phyloP scores from a whole-genome alignment of 192 early-diverging fungal species.

The Thamnidium elegans region DNA sequence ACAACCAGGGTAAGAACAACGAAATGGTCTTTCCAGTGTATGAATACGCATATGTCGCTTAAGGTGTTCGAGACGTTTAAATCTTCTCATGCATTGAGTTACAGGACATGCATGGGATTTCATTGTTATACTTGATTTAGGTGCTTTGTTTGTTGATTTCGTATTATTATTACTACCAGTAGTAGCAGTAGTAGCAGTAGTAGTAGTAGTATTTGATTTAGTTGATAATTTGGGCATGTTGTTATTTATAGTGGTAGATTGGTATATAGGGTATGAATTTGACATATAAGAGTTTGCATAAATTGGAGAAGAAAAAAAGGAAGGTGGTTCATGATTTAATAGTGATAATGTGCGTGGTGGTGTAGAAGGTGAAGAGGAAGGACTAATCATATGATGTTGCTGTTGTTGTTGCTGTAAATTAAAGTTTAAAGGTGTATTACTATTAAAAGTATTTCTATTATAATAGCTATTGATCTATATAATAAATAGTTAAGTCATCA shows the following conservation, averaged over 20 bases:
- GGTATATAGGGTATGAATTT: neutral
- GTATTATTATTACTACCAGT: neutral
- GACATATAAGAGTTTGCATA: neutral
- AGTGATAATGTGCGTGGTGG: neutral
- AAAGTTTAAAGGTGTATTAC: too few species aligned
- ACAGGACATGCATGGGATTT: slow-evolving; percentile 30
- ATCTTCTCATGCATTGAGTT: slow-evolving; percentile 46
- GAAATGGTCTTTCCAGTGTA: slow-evolving; percentile 61
- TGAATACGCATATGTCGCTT: slow-evolving; percentile 72
- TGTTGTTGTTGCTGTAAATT: neutral
- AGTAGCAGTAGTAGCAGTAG: too few species aligned
- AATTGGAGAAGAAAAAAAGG: too few species aligned
- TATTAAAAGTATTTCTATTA: too few species aligned
- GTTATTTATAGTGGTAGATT: too few species aligned
- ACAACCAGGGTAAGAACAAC: slow-evolving; percentile 52
- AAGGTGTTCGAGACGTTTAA: slow-evolving; percentile 81
- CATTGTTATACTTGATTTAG: neutral
- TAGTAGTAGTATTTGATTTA: too few species aligned
- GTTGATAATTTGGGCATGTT: too few species aligned
- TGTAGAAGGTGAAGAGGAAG: neutral
- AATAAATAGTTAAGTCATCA: too few species aligned
- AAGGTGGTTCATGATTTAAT: neutral
- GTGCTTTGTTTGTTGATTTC: neutral
- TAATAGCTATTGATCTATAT: too few species aligned
- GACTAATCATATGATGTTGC: neutral